Base-by-base conservation (phyloP, 352 stramenopile species). In the Globisporangium apiculatum region DNA sequence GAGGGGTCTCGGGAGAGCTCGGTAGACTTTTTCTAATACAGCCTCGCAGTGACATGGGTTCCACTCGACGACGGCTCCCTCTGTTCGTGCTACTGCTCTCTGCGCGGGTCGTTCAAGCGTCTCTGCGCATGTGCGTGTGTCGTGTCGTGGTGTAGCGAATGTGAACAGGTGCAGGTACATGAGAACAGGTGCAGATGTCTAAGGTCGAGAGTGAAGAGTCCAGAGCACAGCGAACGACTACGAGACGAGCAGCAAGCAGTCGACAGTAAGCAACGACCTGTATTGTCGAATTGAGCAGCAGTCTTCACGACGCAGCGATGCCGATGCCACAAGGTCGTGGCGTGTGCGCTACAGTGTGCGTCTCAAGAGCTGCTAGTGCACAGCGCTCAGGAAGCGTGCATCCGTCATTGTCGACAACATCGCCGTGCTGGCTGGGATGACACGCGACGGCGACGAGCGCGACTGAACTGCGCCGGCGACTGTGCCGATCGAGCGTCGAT, bases 1-100 rank as follows among this genome's bases (percentile, higher is more conserved):
- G 62, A 57, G 51, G 59, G 53, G 59, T 55, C 55, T 58, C 60
- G 48, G 65, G 72, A 77, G 24, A 79, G 65, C 72, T 72, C 65
- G 62, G 48, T 78, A 76, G 78, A 71, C 67, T 75, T 86, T 86
- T 83, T 80, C 68, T 77, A 88, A 90, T 90, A 87, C 75, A 88
- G 71, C 71, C 68, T 81, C 79, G 75, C 72, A 72, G 72, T 82
- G 74, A 82, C 76, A 76, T 77, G 80, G 80, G 80, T 87, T 88
- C 80, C 71, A 75, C 61, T 72, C 71, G 65, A 54, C 53, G 18
- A n/a, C 24, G 24, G 31, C 47, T 18, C 12, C 6, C 3, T 52
- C 18, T 52, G 8, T 17, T 15, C 8, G 15, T 46, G 36, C 37
- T 46, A 15, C 14, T 46, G 15, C n/a, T 35, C 5, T 17, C 45